Percentiles rank a stretch among this genome's conserved stretches.
phyloP scores from a whole-genome alignment of 2,329 filamentous ascomycete genomes.

The Parasarocladium wereldwijsianum region DNA sequence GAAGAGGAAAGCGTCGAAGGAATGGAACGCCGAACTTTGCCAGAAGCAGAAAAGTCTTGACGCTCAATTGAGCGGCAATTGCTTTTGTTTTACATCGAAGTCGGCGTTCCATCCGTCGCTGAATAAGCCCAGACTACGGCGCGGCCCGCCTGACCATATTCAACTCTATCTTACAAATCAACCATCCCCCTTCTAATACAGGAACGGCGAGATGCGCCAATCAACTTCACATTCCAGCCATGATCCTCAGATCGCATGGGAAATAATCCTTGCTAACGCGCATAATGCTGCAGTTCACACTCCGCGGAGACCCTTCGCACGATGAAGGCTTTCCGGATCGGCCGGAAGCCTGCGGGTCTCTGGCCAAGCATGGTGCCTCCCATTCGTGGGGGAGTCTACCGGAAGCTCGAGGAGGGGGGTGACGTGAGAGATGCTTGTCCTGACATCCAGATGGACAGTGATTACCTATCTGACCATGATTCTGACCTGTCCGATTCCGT shows the following conservation, averaged over 20 bases:
- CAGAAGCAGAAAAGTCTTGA: no score
- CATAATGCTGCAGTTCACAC: slow-evolving; percentile 37
- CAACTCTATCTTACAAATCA: no score
- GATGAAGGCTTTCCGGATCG: slow-evolving; percentile 47
- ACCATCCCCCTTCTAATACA: no score
- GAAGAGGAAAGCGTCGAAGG: no score
- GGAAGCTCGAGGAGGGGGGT: slow-evolving; percentile 10
- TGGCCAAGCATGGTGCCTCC: slow-evolving; percentile 47
- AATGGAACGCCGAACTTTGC: no score
- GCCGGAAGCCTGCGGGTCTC: slow-evolving; percentile 33
- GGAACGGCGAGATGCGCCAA: no score
- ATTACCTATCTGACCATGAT: slow-evolving; percentile 2
- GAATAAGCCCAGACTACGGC: background rate
- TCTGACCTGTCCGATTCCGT: background rate
- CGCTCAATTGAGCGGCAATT: no score
- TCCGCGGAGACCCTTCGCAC: slow-evolving; percentile 33
- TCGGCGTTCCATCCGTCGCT: background rate
- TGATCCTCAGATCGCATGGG: no score
- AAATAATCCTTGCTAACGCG: slow-evolving; percentile 4
- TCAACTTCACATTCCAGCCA: no score
- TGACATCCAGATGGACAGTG: slow-evolving; percentile 2
- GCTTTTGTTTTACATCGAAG: background rate
- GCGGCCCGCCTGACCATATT: background rate
- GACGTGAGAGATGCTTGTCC: slow-evolving; percentile 3
- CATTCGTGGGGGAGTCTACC: slow-evolving; percentile 34